Evolutionary conservation across 2,329 filamentous ascomycete genomes (phyloP).

Genomic region (Botrytis byssoidea): DNA sequence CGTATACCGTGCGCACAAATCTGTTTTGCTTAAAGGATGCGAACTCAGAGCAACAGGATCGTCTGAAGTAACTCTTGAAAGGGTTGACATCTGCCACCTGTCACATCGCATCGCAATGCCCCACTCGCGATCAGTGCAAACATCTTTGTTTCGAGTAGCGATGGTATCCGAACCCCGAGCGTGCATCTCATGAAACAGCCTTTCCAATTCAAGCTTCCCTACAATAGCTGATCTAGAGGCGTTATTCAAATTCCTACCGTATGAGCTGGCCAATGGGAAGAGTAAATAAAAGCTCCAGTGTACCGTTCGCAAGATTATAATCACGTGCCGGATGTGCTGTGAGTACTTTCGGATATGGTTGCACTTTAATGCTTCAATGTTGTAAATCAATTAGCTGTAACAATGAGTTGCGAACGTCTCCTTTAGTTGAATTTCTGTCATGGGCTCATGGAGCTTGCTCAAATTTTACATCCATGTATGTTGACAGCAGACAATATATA

Average conservation of each 20-base stretch:
- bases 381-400: not conserved
- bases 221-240: not conserved
- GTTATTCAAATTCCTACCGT: not conserved
- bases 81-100: not conserved
- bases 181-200: not conserved
- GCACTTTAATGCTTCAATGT: not conserved
- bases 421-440: not conserved
- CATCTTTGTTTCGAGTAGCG: not conserved
- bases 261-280: not conserved
- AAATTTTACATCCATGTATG: not conserved
- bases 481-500: not conserved
- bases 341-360: not conserved
- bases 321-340: not conserved
- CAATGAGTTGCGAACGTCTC: not conserved
- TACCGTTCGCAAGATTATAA: not conserved
- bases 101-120: not conserved
- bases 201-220: not conserved
- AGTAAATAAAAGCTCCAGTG: not conserved
- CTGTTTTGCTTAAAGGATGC: not conserved
- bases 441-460: not conserved
- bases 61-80: slow-evolving; percentile 1
- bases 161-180: not conserved
- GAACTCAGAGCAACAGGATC: not conserved
- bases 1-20: not conserved
- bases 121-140: not conserved